Evolutionary conservation across 179 eudicot genomes (phyloP).

Genomic region (Silene noctiflora): DNA sequence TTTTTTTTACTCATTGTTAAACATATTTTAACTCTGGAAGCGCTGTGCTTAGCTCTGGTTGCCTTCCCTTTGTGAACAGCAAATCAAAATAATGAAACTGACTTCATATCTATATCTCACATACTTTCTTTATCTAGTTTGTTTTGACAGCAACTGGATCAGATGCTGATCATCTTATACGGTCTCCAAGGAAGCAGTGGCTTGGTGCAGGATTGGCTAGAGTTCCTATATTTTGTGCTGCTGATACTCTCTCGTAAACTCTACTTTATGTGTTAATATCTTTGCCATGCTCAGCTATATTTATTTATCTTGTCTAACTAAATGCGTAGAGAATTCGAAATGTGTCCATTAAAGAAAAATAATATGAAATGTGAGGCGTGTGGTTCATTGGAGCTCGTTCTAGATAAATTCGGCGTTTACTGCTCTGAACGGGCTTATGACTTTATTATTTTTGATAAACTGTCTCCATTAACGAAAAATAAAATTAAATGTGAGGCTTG

Average conservation of each 20-base stretch:
- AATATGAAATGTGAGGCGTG: not conserved
- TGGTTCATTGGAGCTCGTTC: not conserved
- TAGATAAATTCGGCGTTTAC: not conserved
- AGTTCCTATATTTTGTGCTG: slow-evolving; percentile 76
- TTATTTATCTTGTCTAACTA: not conserved
- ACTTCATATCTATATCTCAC: slow-evolving; percentile 17
- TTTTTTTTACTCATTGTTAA: not conserved
- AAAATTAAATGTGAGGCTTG: not conserved
- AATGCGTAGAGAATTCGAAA: not conserved
- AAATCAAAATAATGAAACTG: not conserved
- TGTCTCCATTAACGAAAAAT: not conserved
- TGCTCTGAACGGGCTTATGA: not conserved
- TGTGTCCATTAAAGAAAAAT: not conserved
- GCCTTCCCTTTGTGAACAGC: not conserved
- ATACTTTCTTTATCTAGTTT: slow-evolving; percentile 47
- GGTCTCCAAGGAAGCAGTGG: slow-evolving; percentile 68
- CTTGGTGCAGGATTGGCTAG: slow-evolving; percentile 66
- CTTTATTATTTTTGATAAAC: no score
- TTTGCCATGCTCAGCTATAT: slow-evolving; percentile 1
- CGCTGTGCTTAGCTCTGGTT: not conserved
- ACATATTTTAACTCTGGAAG: not conserved
- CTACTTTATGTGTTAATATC: not conserved
- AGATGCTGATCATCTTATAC: slow-evolving; percentile 64
- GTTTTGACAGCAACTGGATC: slow-evolving; percentile 90
- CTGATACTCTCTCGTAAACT: slow-evolving; percentile 78